Evolutionary conservation across 139 green algal genomes (phyloP), one percentile per base, ranked within the genome.

Genomic region (Closterium sp.): DNA sequence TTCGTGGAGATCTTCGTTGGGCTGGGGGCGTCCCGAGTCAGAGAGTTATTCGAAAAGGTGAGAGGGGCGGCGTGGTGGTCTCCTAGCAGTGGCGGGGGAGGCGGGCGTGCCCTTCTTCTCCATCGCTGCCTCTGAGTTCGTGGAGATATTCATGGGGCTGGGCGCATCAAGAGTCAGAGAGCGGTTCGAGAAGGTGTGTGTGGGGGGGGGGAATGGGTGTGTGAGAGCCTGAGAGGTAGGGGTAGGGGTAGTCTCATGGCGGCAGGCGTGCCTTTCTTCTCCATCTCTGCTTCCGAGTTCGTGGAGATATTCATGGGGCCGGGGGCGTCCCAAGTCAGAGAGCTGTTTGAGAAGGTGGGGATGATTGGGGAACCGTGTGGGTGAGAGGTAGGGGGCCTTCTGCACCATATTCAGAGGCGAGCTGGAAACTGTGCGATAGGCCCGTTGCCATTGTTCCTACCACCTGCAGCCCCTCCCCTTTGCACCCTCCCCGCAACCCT

Each of bases 1-100:
- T 99, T 99, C 95, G 97, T 99, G 85, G 98, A 99, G 96, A 98
- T 99, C 96, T 99, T 98, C 94, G 97, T 99, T 87, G 98, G 97
- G 10, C 96, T 99, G 38, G 98, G 98, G 32, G 97, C 98, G 32
- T 96, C 96, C 1, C 95, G 98, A 84, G 97, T 99, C 8, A 90
- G 97, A 21, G 97, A 99, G 88, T 96, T 99, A 9, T 99, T 99
- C 89, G 93, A 95, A 88, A 95, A 95, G 87, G 96, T 36, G 34
- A 35, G 83, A 33, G n/a, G n/a, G n/a, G n/a, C n/a, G n/a, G n/a
- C 23, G 66, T 4, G 38, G 43, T 16, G 23, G 43, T 12, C 12
- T 2, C 2, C 9, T 2, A 34, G 98, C 98, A 0, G 96, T 98
- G 35, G 98, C 97, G 43, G 97, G 97, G 2, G 97, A 98, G 86